These are phyloP conservation scores for Lentinula novae-zelandiae DNA, from an alignment of 1,284 basidiomycete genomes.

Conservation along the genomic window DNA sequence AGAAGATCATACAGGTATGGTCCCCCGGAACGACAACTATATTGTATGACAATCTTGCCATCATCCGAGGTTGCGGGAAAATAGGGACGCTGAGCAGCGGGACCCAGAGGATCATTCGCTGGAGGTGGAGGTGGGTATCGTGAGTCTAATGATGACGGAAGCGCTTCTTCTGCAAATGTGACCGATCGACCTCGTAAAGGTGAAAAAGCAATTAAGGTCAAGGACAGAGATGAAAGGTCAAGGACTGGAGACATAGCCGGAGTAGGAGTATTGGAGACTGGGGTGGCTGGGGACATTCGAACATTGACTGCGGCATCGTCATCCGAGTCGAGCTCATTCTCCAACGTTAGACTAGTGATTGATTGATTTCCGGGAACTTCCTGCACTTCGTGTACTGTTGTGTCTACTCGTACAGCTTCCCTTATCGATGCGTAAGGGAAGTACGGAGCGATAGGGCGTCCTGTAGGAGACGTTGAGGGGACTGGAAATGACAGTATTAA, in stretches of 20 bases:
- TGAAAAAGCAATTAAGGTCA: not conserved
- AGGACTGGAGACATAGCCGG: not conserved
- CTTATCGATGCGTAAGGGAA: not conserved
- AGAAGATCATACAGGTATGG: conserved; percentile 62
- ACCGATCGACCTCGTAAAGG: not conserved
- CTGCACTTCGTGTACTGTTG: not conserved
- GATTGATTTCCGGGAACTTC: not conserved
- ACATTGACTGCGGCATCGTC: not conserved
- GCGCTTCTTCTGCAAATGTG: conserved; percentile 1
- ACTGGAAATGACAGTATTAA: conserved; percentile 7
- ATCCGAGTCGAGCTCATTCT: not conserved
- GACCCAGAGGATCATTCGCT: conserved; percentile 41
- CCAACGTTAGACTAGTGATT: not conserved
- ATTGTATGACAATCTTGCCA: conserved; percentile 37
- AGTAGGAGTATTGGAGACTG: not conserved
- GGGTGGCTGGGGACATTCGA: not conserved
- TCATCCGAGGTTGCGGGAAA: conserved; percentile 44
- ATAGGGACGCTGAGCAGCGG: conserved; percentile 48
- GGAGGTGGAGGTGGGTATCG: conserved; percentile 41
- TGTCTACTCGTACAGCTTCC: not conserved
- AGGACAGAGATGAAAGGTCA: not conserved
- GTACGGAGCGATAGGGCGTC: not conserved
- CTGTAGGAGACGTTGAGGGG: not conserved
- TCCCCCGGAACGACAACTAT: conserved; percentile 64
- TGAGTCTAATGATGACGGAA: conserved; percentile 18